A percentile compares a stretch with the other conserved stretches of the same genome.
phyloP scores from a whole-genome alignment of 2,329 filamentous ascomycete species.

The Eurotiales sp. region DNA sequence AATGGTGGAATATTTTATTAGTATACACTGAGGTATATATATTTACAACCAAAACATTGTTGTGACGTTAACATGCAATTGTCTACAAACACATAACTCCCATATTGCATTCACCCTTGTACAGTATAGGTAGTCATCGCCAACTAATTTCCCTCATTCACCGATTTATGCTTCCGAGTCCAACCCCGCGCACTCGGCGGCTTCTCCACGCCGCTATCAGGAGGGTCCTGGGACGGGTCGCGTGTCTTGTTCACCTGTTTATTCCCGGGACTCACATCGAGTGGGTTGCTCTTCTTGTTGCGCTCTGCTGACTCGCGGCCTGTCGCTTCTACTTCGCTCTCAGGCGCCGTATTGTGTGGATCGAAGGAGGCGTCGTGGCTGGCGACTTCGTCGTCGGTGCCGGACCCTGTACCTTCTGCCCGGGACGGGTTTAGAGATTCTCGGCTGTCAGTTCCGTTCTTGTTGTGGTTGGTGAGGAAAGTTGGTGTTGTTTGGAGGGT shows the following conservation, averaged over 20 bases:
- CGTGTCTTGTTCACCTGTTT: constrained; percentile 52
- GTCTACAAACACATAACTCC: too few relatives aligned
- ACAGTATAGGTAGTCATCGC: too few relatives aligned
- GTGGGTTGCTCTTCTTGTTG: constrained; percentile 44
- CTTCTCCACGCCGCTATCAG: constrained; percentile 37
- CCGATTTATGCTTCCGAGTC: constrained; percentile 30
- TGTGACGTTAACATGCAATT: too few relatives aligned
- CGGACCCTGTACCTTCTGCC: constrained; percentile 66
- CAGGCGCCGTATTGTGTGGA: constrained; percentile 63
- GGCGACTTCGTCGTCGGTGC: constrained; percentile 59
- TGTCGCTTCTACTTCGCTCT: constrained; percentile 45
- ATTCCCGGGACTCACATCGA: constrained; percentile 61
- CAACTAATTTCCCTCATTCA: constrained; percentile 10
- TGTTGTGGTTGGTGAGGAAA: constrained; percentile 9
- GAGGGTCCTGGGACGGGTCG: constrained; percentile 41
- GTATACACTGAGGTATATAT: too few relatives aligned
- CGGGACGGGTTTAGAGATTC: constrained; percentile 62
- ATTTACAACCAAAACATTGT: too few relatives aligned
- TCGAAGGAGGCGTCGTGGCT: constrained; percentile 65
- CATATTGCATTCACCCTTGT: too few relatives aligned
- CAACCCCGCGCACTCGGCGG: constrained; percentile 37
- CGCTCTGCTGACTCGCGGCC: constrained; percentile 37
- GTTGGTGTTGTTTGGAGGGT: constrained; percentile 6
- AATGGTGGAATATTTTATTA: constrained; percentile 7
- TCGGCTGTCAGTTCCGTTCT: constrained; percentile 37